phyloP scores from a whole-genome alignment of 345 rosid species.

The Limnanthes douglasii region DNA sequence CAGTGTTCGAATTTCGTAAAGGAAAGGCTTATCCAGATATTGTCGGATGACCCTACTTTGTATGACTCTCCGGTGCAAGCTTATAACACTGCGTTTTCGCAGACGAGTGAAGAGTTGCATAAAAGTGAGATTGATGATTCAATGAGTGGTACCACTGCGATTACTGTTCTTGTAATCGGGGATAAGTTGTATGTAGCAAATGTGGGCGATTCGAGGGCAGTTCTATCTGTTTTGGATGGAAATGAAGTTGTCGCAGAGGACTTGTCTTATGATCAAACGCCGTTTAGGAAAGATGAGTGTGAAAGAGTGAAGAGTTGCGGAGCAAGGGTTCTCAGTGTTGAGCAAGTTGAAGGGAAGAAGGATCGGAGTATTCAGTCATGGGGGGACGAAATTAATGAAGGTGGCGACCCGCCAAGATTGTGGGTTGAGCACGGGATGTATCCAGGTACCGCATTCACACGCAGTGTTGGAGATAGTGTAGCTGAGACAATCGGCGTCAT shows the following conservation, averaged over 20 bases:
- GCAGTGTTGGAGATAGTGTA: constrained; percentile 82
- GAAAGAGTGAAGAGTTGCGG: constrained; percentile 88
- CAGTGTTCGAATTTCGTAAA: constrained; percentile 69
- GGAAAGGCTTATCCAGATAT: constrained; percentile 53
- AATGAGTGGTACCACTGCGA: constrained; percentile 92
- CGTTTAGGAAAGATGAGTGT: constrained; percentile 82
- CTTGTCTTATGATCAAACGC: constrained; percentile 85
- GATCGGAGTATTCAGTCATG: constrained; percentile 71
- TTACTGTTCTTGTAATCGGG: constrained; percentile 78
- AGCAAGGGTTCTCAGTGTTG: constrained; percentile 85
- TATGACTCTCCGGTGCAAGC: constrained; percentile 62
- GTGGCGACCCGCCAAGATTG: constrained; percentile 92
- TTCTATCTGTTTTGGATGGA: constrained; percentile 52
- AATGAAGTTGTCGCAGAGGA: constrained; percentile 51
- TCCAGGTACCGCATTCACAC: constrained; percentile 93
- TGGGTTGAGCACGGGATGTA: constrained; percentile 88
- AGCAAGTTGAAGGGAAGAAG: constrained; percentile 91
- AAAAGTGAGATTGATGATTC: constrained; percentile 73
- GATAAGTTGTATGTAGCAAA: constrained; percentile 79
- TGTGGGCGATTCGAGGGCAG: constrained; percentile 97
- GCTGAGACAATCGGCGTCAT: constrained; percentile 85
- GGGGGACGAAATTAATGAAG: constrained; percentile 85
- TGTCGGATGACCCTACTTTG: constrained; percentile 43
- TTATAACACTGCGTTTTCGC: constrained; percentile 44
- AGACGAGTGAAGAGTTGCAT: constrained; percentile 56